Base-by-base conservation (phyloP, 2,329 filamentous ascomycete species). In the Aspergillus sp. region DNA sequence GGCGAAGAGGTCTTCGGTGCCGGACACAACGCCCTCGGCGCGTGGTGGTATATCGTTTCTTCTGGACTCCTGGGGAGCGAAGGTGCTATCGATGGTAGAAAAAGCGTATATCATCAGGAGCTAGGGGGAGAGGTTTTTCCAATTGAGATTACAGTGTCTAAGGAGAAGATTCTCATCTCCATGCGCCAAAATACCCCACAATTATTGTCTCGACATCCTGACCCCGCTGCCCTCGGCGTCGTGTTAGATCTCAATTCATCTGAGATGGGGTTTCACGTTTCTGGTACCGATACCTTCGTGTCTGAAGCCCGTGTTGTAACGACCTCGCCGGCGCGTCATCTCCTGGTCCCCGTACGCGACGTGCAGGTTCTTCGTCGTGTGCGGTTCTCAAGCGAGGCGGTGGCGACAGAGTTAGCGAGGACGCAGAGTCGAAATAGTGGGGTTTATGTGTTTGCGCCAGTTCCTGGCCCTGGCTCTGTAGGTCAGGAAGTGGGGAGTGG, bases 11-110 rank as follows among this genome's bases (percentile, higher is more conserved):
- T 67, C 39, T 64, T 65, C 42, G 63, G 65, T 14, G 63, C 61
- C 3, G 65, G 65, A 10, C 65, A 67, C 50, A 67, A 67, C 47
- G 60, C 61, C 12, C 61, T 65, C 39, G 65, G 63, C n/a, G 65
- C 63, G 11, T 64, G 62, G 57, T 67, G 63, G 65, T 62, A 62
- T 57, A 58, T 65, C 36, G 61, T 52, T 20, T 26, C 62, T 47
- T 58, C 62, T 6, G 63, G 64, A 16, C 45, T 63, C 26, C n/a
- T 58, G 31, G 12, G 49, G 1, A 32, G 31, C 26, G 11, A 29
- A 9, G n/a, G 6, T 22, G 18, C n/a, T 29, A 14, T 10, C 18
- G 22, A 50, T 18, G 26, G 14, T 54, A 52, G 31, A 36, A 53
- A 6, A 54, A 52, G 47, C 49, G 55, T 54, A 2, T 49, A 31